Percentiles rank a stretch among this genome's conserved stretches.
Evolutionary conservation across 2,329 filamentous ascomycete species (phyloP).

Genomic region (Davidsoniella australis): DNA sequence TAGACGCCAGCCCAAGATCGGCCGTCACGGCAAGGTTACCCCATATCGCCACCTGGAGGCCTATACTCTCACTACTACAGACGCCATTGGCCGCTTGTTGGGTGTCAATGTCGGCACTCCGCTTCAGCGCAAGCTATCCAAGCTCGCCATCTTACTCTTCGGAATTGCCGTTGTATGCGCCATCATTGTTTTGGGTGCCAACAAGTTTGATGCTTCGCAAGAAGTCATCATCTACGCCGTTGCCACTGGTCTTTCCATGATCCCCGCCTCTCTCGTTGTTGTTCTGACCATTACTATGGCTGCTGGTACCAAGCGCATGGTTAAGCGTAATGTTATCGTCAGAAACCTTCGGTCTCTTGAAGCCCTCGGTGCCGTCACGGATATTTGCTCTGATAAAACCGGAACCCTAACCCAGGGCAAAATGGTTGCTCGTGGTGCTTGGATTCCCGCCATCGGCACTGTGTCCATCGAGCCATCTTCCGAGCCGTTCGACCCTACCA

Average conservation of each 20-base stretch:
- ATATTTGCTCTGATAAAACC: constrained; percentile 37
- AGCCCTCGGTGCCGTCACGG: constrained; percentile 43
- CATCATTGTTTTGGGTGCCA: constrained; percentile 51
- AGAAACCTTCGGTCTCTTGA: constrained; percentile 35
- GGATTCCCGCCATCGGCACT: constrained; percentile 39
- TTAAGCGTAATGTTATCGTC: constrained; percentile 34
- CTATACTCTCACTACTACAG: constrained; percentile 32
- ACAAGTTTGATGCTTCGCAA: constrained; percentile 33
- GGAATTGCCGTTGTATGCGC: constrained; percentile 49
- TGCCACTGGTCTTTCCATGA: constrained; percentile 31
- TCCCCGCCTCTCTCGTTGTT: constrained; percentile 30
- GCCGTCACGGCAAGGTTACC: constrained; percentile 33
- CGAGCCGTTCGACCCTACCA: constrained; percentile 39
- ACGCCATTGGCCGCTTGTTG: constrained; percentile 45
- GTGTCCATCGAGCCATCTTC: constrained; percentile 38
- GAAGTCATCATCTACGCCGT: constrained; percentile 44
- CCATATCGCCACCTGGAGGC: constrained; percentile 33
- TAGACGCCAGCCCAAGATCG: constrained; percentile 32
- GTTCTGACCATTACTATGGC: constrained; percentile 45
- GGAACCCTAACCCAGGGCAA: constrained; percentile 46
- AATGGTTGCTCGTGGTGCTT: constrained; percentile 44
- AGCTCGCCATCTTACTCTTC: constrained; percentile 50
- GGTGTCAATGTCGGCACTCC: constrained; percentile 54
- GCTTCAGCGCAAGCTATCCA: constrained; percentile 49
- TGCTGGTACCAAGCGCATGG: constrained; percentile 35